Evolutionary conservation across 2,329 filamentous ascomycete species (phyloP), one percentile per base, ranked within the genome.

Genomic region (Cercospora sp.): DNA sequence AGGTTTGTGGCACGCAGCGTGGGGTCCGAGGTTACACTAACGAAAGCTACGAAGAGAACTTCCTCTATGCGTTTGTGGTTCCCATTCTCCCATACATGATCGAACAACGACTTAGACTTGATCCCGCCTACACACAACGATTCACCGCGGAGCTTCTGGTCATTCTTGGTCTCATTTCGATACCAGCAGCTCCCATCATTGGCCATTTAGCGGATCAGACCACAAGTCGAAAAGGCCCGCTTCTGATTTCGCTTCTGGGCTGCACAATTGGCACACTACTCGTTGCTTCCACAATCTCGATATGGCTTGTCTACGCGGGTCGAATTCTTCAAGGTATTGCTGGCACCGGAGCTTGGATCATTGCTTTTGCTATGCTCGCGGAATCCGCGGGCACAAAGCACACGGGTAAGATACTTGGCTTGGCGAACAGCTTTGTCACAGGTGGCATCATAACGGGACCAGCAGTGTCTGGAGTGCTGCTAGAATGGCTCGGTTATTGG

Each of bases 121-220:
- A 66, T 57, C 63, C 70, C 3, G 45, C 63, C 16, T 66, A 65
- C 24, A 71, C 70, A 5, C 70, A 72, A 57, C 60, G 67, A 30
- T 66, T 68, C n/a, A 69, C 67, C 4, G 68, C 65, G 9, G 66
- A 65, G 13, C 49, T 72, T 6, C 66, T 72, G 24, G 66, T 69
- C 34, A 63, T 71, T 32, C 81, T 80, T 71, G 85, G 84, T n/a
- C 79, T 76, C 79, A 85, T 81, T 72, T 81, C 77, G 26, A 75
- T 76, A 32, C 76, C 80, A 10, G 81, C 69, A 8, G 70, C 70
- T 1, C 70, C 70, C 13, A 67, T 71, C 16, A 72, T 72, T 5
- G 70, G 67, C 26, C 67, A 69, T 43, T 40, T 71, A 24, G 69
- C 69, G 10, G 70, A 72, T 24, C 55, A 66, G 32, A 69, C 63